Evolutionary conservation across 306 rosid genomes (phyloP).

Genomic region (Casuarina cunninghamiana): DNA sequence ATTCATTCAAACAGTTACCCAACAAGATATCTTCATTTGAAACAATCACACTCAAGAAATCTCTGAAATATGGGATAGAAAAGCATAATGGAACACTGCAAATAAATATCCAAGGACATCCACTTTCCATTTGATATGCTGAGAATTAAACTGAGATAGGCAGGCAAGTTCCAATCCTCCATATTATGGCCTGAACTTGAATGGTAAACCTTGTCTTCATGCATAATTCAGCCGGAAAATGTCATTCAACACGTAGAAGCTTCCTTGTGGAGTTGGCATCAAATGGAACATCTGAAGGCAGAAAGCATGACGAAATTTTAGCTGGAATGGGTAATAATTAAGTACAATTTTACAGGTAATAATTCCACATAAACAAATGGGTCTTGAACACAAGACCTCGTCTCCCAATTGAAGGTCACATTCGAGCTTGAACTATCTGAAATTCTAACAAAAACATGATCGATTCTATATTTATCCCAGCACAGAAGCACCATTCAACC

Average conservation of each 20-base stretch:
- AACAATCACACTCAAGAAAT: constrained; percentile 47
- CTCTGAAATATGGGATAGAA: constrained; percentile 22
- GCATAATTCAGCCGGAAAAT: constrained; percentile 96
- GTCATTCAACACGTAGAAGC: constrained; percentile 88
- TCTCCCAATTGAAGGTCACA: background rate
- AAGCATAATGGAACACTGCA: constrained; percentile 33
- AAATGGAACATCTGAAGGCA: constrained; percentile 88
- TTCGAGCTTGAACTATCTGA: background rate
- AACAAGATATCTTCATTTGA: constrained; percentile 19
- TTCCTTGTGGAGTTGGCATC: constrained; percentile 88
- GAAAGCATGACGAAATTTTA: constrained; percentile 17
- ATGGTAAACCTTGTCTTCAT: constrained; percentile 36
- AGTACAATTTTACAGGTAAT: background rate
- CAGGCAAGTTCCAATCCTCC: constrained; percentile 20
- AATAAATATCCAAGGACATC: constrained; percentile 38
- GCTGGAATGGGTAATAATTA: background rate
- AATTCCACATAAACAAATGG: background rate
- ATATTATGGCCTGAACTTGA: constrained; percentile 22
- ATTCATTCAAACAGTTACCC: constrained; percentile 34
- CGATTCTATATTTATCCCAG: background rate
- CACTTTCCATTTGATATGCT: constrained; percentile 39
- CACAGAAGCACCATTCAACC: background rate
- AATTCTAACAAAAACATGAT: background rate
- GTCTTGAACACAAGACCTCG: background rate
- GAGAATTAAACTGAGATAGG: constrained; percentile 32